Evolutionary conservation across 2,329 filamentous ascomycete genomes (phyloP).

Genomic region (Penicillium sp.): DNA sequence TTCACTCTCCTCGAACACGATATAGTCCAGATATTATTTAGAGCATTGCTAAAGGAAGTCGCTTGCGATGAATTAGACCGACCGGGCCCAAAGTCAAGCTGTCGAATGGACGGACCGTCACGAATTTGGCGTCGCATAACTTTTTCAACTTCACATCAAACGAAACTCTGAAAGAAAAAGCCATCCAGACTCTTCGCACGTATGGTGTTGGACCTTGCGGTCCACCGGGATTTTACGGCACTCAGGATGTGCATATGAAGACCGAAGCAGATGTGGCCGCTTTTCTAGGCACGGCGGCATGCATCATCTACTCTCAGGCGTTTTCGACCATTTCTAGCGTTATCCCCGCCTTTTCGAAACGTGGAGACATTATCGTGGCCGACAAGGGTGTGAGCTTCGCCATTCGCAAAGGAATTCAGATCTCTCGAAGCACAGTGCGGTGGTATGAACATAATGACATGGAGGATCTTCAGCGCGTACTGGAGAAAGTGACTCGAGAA

Average conservation of each 20-base stretch:
- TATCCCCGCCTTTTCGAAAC: slow-evolving; percentile 94
- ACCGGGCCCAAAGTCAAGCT: slow-evolving; percentile 89
- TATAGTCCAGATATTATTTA: not conserved
- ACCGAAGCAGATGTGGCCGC: slow-evolving; percentile 89
- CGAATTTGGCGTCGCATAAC: slow-evolving; percentile 91
- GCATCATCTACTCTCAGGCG: slow-evolving; percentile 92
- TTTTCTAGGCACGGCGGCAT: slow-evolving; percentile 80
- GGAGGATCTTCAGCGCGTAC: slow-evolving; percentile 81
- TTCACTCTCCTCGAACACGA: not conserved
- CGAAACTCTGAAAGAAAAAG: slow-evolving; percentile 89
- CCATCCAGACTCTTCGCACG: slow-evolving; percentile 85
- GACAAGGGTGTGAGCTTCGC: slow-evolving; percentile 92
- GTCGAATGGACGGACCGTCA: slow-evolving; percentile 81
- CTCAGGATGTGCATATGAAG: slow-evolving; percentile 97
- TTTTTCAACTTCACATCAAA: slow-evolving; percentile 97
- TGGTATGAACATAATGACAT: slow-evolving; percentile 98
- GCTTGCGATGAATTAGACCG: slow-evolving; percentile 51
- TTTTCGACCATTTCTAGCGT: slow-evolving; percentile 97
- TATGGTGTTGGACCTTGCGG: slow-evolving; percentile 97
- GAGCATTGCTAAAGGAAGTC: not conserved
- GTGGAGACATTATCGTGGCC: slow-evolving; percentile 94
- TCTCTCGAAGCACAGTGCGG: slow-evolving; percentile 80
- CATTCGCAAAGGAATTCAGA: slow-evolving; percentile 90
- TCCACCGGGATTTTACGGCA: slow-evolving; percentile 96
- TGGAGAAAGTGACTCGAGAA: slow-evolving; percentile 82